Percentiles rank a stretch among this genome's conserved stretches.
These are phyloP conservation scores for Phyllosticta citribraziliensis DNA, from an alignment of 2,329 filamentous ascomycete species.

Conservation along the genomic window DNA sequence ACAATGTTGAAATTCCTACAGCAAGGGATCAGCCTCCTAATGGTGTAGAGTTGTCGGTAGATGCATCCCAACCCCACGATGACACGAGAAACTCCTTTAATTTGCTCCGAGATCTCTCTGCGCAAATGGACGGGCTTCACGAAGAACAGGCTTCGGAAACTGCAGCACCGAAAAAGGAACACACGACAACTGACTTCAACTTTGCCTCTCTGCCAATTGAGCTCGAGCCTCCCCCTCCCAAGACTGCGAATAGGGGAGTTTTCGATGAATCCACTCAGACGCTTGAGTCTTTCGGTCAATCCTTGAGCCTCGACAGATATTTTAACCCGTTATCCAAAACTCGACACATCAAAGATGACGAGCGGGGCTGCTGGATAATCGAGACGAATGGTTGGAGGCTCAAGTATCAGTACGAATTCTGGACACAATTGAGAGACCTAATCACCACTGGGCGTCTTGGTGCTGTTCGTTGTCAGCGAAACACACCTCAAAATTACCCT, in stretches of 20 bases:
- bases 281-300: not conserved
- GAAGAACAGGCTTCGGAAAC: not conserved
- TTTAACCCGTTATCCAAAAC: slow-evolving; percentile 7
- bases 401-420: slow-evolving; percentile 43
- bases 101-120: not conserved
- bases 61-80: not conserved
- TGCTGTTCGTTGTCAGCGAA: slow-evolving; percentile 37
- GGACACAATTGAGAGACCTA: slow-evolving; percentile 52
- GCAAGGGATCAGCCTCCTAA: not conserved
- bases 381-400: slow-evolving; percentile 46
- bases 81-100: not conserved
- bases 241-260: not conserved
- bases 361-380: slow-evolving; percentile 72
- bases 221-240: slow-evolving; percentile 19
- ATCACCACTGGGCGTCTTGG: slow-evolving; percentile 51
- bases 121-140: not conserved
- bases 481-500: slow-evolving; percentile 28
- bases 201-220: slow-evolving; percentile 18
- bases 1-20: not conserved
- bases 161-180: not conserved
- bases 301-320: slow-evolving; percentile 13
- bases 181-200: slow-evolving; percentile 8
- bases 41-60: not conserved
- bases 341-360: slow-evolving; percentile 28
- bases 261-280: slow-evolving; percentile 4